Conservation (phyloP, 2,329 filamentous ascomycete species). For the Teratosphaeria epicoccoides region DNA sequence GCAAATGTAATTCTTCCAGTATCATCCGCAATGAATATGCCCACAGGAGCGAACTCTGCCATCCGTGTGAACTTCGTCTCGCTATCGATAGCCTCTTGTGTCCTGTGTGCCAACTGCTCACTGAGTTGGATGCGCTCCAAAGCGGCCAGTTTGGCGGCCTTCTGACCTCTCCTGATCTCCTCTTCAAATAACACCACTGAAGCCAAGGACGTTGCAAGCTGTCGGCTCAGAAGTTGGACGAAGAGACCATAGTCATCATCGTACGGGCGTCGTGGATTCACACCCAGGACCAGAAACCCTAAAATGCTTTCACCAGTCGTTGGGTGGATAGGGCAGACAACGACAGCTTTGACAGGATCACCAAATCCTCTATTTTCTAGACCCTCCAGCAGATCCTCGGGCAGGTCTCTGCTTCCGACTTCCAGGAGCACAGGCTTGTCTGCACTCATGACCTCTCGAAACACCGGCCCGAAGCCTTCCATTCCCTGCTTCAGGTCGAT, state of each 20-base stretch:
- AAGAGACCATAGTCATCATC: constrained; percentile 74
- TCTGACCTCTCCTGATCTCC: constrained; percentile 64
- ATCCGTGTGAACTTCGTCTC: constrained; percentile 74
- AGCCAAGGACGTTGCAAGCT: constrained; percentile 68
- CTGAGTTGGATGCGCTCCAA: constrained; percentile 68
- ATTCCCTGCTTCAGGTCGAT: constrained; percentile 61
- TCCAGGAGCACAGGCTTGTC: constrained; percentile 58
- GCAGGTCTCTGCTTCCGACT: constrained; percentile 54
- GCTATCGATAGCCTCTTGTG: constrained; percentile 47
- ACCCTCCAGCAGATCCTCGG: constrained; percentile 52
- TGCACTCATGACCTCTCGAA: constrained; percentile 63
- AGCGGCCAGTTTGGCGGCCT: constrained; percentile 62
- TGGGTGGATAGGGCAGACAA: constrained; percentile 69
- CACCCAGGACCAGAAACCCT: constrained; percentile 67
- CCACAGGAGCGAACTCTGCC: constrained; percentile 74
- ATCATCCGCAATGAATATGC: constrained; percentile 72
- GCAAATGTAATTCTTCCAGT: constrained; percentile 63
- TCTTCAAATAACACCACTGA: constrained; percentile 77
- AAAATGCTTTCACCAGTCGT: constrained; percentile 63
- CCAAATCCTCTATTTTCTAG: constrained; percentile 61
- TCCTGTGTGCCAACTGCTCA: constrained; percentile 57
- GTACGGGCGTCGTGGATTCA: constrained; percentile 68
- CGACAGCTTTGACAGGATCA: constrained; percentile 57
- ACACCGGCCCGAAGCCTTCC: constrained; percentile 65
- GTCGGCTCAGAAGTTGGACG: constrained; percentile 61